Conservation (phyloP, 768 basidiomycete species). For the Macrocybe gigantea region DNA sequence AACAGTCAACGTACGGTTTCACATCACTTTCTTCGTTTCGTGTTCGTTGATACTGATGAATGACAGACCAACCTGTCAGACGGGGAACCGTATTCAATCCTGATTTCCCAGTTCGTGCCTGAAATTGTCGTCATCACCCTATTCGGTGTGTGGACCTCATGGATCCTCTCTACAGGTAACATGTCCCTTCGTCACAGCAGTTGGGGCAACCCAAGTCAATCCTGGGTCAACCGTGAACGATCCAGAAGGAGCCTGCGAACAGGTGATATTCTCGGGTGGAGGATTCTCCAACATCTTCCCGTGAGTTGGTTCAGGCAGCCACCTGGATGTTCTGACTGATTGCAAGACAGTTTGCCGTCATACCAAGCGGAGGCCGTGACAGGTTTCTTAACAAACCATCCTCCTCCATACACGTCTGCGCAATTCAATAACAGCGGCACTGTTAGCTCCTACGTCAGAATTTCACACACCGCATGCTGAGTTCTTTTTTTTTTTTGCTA, state of each 20-base stretch:
- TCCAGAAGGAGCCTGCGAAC: conserved; percentile 25
- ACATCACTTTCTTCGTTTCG: no score
- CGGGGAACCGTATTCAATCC: conserved; percentile 30
- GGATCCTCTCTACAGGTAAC: conserved; percentile 8
- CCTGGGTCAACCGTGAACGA: conserved; percentile 21
- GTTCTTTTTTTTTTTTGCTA: conserved; percentile 7
- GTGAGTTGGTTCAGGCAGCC: conserved; percentile 2
- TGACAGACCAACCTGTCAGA: no score
- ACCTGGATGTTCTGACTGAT: no score
- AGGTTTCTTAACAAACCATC: conserved; percentile 29
- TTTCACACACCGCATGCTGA: neutral
- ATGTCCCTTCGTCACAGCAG: conserved; percentile 39
- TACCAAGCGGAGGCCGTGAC: conserved; percentile 40
- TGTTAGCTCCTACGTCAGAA: conserved; percentile 10
- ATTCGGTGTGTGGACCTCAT: no score
- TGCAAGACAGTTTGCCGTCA: conserved; percentile 26
- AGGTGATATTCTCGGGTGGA: conserved; percentile 23
- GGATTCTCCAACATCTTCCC: conserved; percentile 33
- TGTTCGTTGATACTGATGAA: no score
- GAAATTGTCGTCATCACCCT: no score
- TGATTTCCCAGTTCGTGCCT: conserved; percentile 25
- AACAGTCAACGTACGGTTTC: no score
- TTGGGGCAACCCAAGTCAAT: conserved; percentile 41
- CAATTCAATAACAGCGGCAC: conserved; percentile 43
- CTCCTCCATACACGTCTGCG: conserved; percentile 31